Base-by-base conservation (phyloP, 306 rosid species). In the Sindora glabra region DNA sequence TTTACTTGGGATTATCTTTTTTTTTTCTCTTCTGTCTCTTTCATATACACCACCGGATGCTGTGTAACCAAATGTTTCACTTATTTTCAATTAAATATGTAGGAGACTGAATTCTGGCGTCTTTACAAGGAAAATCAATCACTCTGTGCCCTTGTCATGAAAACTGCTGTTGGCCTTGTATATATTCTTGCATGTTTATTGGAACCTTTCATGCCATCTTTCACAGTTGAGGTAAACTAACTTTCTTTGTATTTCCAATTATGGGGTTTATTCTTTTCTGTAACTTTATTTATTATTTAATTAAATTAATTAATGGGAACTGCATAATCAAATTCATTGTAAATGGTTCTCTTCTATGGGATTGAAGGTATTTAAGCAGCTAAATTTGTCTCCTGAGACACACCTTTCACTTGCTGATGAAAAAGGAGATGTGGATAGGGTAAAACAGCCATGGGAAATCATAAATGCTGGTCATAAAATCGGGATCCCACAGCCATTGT, bases 131-230 rank as follows among this genome's bases (percentile, higher is more conserved):
- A 80, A 61, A 80, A 89, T 69, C 73, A 59, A 80, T 48, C 96
- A 59, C 83, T 81, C 36, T 88, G 98, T 48, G 44, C 82, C 34
- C 40, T 89, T 59, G 95, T 89, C 55, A 86, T 92, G 82, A 86
- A 83, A 75, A 92, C 99, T 40, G 82, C 99, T 22, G 79, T 79
- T 17, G 99, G 99, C 56, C 57, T 92, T 59, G 99, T 89, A 11
- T 78, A 83, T 84, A 62, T 92, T 72, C 90, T 92, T 44, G 94
- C 94, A 25, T 86, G 95, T 69, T 74, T 92, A 17, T 76, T 92
- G 59, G 96, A 92, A 61, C 98, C 98, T 18, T 92, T 79, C 75
- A 86, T 92, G 74, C 98, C 98, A 38, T 92, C 96, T 22, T 88
- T 92, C 74, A 76, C 90, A 27, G 26, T 42, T 22, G 92, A 88